Conservation (phyloP, 108 stramenopile genomes). For the Discostella stelligeroides region DNA sequence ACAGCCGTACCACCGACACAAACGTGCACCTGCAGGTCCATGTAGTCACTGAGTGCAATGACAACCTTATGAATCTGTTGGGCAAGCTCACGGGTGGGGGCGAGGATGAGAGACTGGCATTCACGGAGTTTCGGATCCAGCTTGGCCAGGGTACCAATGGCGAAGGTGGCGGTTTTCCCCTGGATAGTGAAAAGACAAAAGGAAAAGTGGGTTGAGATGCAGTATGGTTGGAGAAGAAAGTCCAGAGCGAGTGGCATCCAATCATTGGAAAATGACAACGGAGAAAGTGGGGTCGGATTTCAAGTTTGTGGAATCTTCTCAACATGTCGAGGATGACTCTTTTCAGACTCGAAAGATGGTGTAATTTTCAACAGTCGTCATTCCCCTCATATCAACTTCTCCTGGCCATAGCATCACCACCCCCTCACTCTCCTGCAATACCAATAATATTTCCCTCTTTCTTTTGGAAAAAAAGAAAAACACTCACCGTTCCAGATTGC, state of each 20-base stretch:
- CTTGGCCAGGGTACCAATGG: slow-evolving; percentile 96
- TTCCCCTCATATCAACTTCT: slow-evolving; percentile 53
- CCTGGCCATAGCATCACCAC: no score
- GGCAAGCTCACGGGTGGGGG: slow-evolving; percentile 99
- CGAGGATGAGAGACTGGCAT: slow-evolving; percentile 97
- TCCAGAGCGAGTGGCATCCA: not conserved
- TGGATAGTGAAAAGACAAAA: slow-evolving; percentile 24
- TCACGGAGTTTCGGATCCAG: slow-evolving; percentile 90
- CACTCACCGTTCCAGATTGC: slow-evolving; percentile 97
- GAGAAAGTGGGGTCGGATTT: slow-evolving; percentile 76
- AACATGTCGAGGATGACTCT: slow-evolving; percentile 92
- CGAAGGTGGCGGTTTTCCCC: slow-evolving; percentile 99
- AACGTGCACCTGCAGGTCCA: slow-evolving; percentile 96
- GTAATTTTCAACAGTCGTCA: slow-evolving; percentile 75
- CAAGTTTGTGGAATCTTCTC: slow-evolving; percentile 71
- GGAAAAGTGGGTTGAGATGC: slow-evolving; percentile 10
- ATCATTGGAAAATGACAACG: not conserved
- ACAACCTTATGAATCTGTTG: slow-evolving; percentile 99
- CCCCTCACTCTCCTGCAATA: not conserved
- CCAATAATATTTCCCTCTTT: not conserved
- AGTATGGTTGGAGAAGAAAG: not conserved
- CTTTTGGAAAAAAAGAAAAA: not conserved
- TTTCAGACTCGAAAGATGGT: slow-evolving; percentile 99
- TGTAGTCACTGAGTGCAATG: slow-evolving; percentile 98
- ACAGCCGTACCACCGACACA: slow-evolving; percentile 99